Evolutionary conservation across 176 grass and related monocot genomes (phyloP).

Genomic region (Panicum miliaceum): DNA sequence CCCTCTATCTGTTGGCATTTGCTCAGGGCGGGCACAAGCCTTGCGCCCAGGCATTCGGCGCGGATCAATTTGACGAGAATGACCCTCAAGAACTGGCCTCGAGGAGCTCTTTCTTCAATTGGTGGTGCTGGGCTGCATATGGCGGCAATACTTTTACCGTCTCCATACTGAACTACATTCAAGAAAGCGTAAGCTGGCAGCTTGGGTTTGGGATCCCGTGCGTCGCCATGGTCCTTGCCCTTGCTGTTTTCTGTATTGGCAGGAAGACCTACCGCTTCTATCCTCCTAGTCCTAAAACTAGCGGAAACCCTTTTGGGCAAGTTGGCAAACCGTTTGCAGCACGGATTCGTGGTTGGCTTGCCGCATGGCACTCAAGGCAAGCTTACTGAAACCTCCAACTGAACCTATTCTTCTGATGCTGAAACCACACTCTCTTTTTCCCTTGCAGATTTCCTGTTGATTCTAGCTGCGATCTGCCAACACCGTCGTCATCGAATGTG

Average conservation of each 20-base stretch:
- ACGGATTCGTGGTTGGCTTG: background rate
- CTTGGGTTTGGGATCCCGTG: slow-evolving; percentile 47
- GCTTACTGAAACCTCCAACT: background rate
- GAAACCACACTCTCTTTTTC: background rate
- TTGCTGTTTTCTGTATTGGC: slow-evolving; percentile 28
- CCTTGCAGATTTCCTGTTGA: background rate
- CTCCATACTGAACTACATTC: slow-evolving; percentile 23
- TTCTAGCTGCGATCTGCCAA: background rate
- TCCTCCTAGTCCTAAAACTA: background rate
- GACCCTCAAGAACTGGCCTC: slow-evolving; percentile 36
- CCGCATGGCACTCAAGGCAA: background rate
- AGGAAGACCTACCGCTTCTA: slow-evolving; percentile 44
- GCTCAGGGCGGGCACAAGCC: slow-evolving; percentile 50
- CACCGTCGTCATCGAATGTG: background rate
- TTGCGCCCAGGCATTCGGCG: slow-evolving; percentile 48
- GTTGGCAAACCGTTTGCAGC: background rate
- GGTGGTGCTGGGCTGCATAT: slow-evolving; percentile 23
- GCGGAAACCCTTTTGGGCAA: background rate
- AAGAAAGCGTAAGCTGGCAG: slow-evolving; percentile 41
- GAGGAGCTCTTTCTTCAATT: slow-evolving; percentile 44
- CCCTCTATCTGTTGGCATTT: slow-evolving; percentile 44
- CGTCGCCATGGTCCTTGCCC: slow-evolving; percentile 30
- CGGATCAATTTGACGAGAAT: slow-evolving; percentile 42
- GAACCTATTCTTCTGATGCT: background rate
- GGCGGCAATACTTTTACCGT: slow-evolving; percentile 1